Conservation (phyloP, 306 rosid genomes). For the Nissolia schottii region DNA sequence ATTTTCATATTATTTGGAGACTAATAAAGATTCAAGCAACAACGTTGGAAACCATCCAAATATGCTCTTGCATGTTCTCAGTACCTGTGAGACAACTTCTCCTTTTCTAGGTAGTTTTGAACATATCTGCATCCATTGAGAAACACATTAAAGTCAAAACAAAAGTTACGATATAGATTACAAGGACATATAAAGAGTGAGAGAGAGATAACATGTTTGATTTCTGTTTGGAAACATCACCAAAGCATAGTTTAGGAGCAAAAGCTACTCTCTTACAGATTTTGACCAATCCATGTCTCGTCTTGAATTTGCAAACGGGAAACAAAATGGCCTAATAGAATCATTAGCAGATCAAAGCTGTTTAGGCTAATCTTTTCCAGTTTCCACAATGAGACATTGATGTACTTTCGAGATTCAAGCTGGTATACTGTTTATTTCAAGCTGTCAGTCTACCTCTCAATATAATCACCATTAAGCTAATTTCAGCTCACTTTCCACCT, state of each 20-base stretch:
- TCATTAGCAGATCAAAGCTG: not conserved
- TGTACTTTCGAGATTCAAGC: not conserved
- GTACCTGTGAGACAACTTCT: constrained; percentile 62
- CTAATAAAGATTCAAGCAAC: constrained; percentile 16
- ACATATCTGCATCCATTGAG: constrained; percentile 50
- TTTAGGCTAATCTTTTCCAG: not conserved
- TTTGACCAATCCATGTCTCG: too few relatives aligned
- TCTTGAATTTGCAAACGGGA: too few relatives aligned
- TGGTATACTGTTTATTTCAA: not conserved
- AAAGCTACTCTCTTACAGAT: too few relatives aligned
- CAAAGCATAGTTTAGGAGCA: too few relatives aligned
- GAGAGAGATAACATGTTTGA: too few relatives aligned
- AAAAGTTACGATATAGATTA: not conserved
- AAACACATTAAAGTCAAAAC: not conserved
- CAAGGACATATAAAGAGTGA: too few relatives aligned
- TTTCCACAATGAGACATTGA: not conserved
- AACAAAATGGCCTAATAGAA: too few relatives aligned
- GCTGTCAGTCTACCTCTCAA: not conserved
- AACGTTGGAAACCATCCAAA: constrained; percentile 16
- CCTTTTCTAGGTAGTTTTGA: constrained; percentile 48
- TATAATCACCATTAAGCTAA: too few relatives aligned
- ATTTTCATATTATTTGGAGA: constrained; percentile 17
- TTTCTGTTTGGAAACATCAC: too few relatives aligned
- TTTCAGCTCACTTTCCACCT: not conserved
- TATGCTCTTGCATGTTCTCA: constrained; percentile 21